Base-by-base conservation (phyloP, 2,329 filamentous ascomycete genomes). In the Exserohilum turcica region DNA sequence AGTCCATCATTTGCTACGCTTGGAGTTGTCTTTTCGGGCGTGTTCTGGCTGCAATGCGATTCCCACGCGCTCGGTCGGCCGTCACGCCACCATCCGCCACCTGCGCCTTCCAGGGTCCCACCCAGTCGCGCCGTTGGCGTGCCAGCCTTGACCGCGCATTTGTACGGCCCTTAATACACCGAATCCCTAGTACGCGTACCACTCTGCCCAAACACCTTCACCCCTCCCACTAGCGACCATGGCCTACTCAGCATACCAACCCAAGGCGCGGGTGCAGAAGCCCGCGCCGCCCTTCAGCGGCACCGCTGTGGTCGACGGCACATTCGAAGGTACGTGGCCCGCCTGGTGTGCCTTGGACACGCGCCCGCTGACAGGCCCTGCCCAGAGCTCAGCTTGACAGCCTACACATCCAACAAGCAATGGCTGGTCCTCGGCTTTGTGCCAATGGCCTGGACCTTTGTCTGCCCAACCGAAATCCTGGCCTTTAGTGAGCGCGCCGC, bases 391-490 rank as follows among this genome's bases (percentile, higher is more conserved):
- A 72, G 66, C 65, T 67, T 76, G 40, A 71, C 68, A 24, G 57
- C 68, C 59, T 79, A 76, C 66, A 74, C 71, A 27, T 66, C 68
- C 38, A 74, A 68, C 60, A 77, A 79, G 55, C 77, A 81, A 76
- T 82, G 85, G 85, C 81, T 87, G 54, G 78, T 87, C 64, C 83
- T 88, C 29, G 81, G 84, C 60, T 87, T 87, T 78, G 84, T 87
- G 72, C 85, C 85, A 52, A 84, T 86, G 76, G 85, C 86, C 65
- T 88, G 85, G 80, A 86, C 84, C 62, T 87, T 87, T 63, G 84
- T 87, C 69, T 87, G 85, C 77, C 83, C 84, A 24, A 85, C 83
- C 68, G 83, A 87, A 74, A 86, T 87, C 74, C 81, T 85, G 66
- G 84, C 85, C 67, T 87, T 83, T 77, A 84, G 82, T 72, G 82